Evolutionary conservation across 225 moss, liverwort and hornwort species (phyloP).

Genomic region (Neckera pumila): DNA sequence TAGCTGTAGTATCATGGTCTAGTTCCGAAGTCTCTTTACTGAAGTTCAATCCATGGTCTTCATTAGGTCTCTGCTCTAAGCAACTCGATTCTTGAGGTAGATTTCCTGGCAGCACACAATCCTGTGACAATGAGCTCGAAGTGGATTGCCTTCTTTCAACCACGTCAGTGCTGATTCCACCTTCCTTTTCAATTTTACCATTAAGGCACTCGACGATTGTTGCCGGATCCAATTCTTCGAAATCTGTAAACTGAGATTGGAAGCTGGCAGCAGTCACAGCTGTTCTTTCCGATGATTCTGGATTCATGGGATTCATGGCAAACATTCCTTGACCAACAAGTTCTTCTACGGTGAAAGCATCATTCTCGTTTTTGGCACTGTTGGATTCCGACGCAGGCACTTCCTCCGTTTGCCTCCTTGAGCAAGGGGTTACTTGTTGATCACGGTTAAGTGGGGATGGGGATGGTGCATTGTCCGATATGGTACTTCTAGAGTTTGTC

Average conservation of each 20-base stretch:
- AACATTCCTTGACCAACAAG: constrained; percentile 8
- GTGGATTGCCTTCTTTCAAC: constrained; percentile 13
- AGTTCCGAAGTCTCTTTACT: constrained; percentile 24
- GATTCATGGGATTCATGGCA: constrained; percentile 3
- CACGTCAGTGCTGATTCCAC: neutral
- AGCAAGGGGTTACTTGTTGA: constrained; percentile 17
- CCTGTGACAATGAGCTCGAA: constrained; percentile 28
- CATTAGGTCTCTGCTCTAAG: neutral
- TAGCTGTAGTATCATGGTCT: constrained; percentile 60
- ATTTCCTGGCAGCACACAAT: constrained; percentile 8
- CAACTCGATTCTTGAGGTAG: neutral
- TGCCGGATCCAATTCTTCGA: constrained; percentile 7
- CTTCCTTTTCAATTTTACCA: neutral
- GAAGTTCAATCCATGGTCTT: constrained; percentile 15
- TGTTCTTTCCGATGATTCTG: constrained; percentile 1
- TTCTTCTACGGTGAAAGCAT: constrained; percentile 1
- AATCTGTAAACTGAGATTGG: constrained; percentile 14
- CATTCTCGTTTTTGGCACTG: neutral
- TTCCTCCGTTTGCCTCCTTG: constrained; percentile 18
- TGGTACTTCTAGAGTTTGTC: constrained; percentile 12
- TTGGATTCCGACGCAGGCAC: neutral
- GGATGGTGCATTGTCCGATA: constrained; percentile 7
- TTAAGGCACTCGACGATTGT: neutral
- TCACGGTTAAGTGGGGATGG: constrained; percentile 11
- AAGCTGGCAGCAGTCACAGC: constrained; percentile 16